A percentile compares a stretch with the other conserved stretches of the same genome.
Conservation (phyloP, 768 basidiomycete genomes). For the Brasilioporus rufonigricans region DNA sequence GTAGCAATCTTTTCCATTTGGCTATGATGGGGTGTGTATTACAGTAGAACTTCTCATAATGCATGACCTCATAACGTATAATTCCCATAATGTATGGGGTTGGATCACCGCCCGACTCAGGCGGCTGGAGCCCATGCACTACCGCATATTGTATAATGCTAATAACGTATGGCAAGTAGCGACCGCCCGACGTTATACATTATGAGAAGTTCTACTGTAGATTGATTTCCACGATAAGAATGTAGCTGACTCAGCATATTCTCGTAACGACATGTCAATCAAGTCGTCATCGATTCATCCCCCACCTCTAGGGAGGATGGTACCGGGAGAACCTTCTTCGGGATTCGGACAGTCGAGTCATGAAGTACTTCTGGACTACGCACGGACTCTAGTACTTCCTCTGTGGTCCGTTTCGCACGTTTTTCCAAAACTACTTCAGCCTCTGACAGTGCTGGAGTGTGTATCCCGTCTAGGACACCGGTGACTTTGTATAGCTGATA, state of each 20-base stretch:
- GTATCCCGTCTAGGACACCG: neutral
- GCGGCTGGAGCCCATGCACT: no score
- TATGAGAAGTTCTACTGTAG: no score
- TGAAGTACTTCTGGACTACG: neutral
- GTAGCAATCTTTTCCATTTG: neutral
- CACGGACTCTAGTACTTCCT: neutral
- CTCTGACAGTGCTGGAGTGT: neutral
- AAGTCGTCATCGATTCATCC: slow-evolving; percentile 20
- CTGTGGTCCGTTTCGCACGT: neutral
- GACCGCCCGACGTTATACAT: no score
- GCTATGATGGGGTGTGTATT: neutral
- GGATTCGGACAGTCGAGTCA: neutral
- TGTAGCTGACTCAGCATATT: slow-evolving; percentile 5
- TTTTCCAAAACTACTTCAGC: neutral
- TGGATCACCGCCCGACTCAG: no score
- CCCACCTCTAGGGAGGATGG: neutral
- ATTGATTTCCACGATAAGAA: neutral
- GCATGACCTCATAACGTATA: no score
- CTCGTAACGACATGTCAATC: slow-evolving; percentile 10
- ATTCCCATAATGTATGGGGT: no score
- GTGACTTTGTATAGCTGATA: slow-evolving; percentile 12
- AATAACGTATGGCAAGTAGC: no score
- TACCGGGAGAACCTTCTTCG: neutral
- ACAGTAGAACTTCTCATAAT: no score
- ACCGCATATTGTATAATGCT: no score